Base-by-base conservation (phyloP, 768 basidiomycete genomes). In the Lepiota subincarnata region DNA sequence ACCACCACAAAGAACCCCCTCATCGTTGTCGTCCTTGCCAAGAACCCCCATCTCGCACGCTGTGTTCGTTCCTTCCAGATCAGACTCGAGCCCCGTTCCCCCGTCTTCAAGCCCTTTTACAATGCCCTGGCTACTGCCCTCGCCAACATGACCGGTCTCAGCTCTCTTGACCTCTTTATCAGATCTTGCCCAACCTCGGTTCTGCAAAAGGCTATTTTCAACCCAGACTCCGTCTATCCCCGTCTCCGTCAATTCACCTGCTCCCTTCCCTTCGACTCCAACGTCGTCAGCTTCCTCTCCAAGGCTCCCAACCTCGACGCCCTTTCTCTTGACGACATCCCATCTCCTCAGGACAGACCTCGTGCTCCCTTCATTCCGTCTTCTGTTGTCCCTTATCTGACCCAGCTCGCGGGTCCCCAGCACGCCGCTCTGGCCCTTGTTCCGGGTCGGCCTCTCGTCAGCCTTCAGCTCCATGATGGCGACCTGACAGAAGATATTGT, bases 361-460 rank as follows among this genome's bases (percentile, higher is more conserved):
- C 66, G 67, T 40, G 55, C 57, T 50, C 55, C 72, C 73, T 39
- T 65, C 46, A 72, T 72, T 61, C 77, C 60, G 67, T 71, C 39
- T 40, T 60, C 60, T 50, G 65, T 67, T 26, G 57, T 77, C n/a
- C 72, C 76, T 40, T 69, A 57, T 48, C 71, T 90, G 52, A 67
- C 70, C 46, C 79, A 82, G 39, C 83, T 89, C 64, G 76, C 78
- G 48, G 88, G 86, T 18, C 81, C 87, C 16, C 70, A 79, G 28
- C 68, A 75, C 46, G 75, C 75, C 18, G 84, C 87, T 19, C 68
- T 72, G 48, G 66, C 70, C 20, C 68, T 89, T 60, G 75, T 86
- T 2, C 85, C 84, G 40, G 81, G 83, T 13, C 80, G 87, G 18
- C 86, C 88, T 8, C 74, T 89, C 36, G 70, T 79, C 56, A 76